Percentiles rank a stretch among this genome's conserved stretches.
These are phyloP conservation scores for Calendula officinalis DNA, from an alignment of 129 eudicot species.

Conservation along the genomic window DNA sequence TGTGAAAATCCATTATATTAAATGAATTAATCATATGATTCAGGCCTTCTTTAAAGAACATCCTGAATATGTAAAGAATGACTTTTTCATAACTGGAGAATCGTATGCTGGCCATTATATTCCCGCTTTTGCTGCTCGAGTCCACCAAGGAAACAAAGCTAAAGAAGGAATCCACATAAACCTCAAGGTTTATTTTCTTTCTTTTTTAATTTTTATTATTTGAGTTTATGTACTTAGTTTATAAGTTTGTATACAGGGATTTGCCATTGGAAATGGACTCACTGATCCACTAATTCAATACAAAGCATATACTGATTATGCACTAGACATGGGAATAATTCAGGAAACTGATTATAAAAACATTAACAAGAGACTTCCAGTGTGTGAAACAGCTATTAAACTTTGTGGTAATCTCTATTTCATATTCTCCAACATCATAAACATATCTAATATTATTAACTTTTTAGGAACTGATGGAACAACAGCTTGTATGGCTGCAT, in stretches of 20 bases:
- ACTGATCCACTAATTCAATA: constrained; percentile 90
- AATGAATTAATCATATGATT: constrained; percentile 23
- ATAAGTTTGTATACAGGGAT: constrained; percentile 58
- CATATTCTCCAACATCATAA: background rate
- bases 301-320: constrained; percentile 89
- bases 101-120: constrained; percentile 97
- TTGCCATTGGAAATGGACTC: constrained; percentile 98
- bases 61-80: constrained; percentile 71
- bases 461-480: constrained; percentile 85
- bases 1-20: background rate
- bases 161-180: constrained; percentile 81
- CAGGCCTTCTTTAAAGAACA: constrained; percentile 87
- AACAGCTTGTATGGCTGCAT: constrained; percentile 74
- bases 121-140: constrained; percentile 96
- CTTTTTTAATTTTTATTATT: background rate
- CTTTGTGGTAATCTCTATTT: constrained; percentile 62
- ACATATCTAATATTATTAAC: background rate
- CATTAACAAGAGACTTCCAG: constrained; percentile 70
- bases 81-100: constrained; percentile 88
- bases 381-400: constrained; percentile 79
- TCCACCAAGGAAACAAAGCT: constrained; percentile 81
- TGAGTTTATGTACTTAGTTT: constrained; percentile 9
- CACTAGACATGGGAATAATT: constrained; percentile 71
- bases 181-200: constrained; percentile 51
- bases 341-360: constrained; percentile 55